Base-by-base conservation (phyloP, 345 rosid species). In the Physaria fendleri region DNA sequence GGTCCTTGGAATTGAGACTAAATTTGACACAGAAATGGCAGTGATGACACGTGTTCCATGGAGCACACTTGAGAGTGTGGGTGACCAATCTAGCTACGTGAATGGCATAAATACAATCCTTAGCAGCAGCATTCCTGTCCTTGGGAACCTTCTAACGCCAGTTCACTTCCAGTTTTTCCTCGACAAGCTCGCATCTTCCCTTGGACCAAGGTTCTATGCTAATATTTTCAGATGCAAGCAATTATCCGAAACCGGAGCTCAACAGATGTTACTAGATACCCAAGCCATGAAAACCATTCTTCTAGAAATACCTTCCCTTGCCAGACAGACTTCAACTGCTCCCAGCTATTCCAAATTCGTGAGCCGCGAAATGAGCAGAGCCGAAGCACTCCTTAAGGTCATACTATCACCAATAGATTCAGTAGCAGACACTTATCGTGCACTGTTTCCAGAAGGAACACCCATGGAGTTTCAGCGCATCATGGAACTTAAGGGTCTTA, bases 171-270 rank as follows among this genome's bases (percentile, higher is more conserved):
- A 71, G 3, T 71, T 63, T 49, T 42, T 71, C 49, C 74, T 71
- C 21, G 70, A 71, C 48, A 71, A 71, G 99, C 91, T 93, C 54
- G 99, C 96, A 52, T 93, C 99, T 64, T 93, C 97, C 13, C 90
- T 89, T 62, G 99, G 96, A 59, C 99, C 99, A 32, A 85, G 96
- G 41, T 93, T 93, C 79, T 93, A 79, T 62, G 72, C 77, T 74
- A 89, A 87, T 82, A 93, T 93, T 48, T 93, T 93, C 83, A 89
- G 88, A 77, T 93, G 99, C 84, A 93, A 81, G 70, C 91, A 89
- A 32, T 79, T 93, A 75, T 93, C 99, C 32, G 97, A 93, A 74
- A 89, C 99, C 59, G 99, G 97, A 81, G 97, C 99, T 53, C 96
- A 93, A 65, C 97, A 93, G 72, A 90, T 90, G 97, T 81, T 90